Evolutionary conservation across 352 stramenopile species (phyloP).

Genomic region (Globisporangium abappressorium): DNA sequence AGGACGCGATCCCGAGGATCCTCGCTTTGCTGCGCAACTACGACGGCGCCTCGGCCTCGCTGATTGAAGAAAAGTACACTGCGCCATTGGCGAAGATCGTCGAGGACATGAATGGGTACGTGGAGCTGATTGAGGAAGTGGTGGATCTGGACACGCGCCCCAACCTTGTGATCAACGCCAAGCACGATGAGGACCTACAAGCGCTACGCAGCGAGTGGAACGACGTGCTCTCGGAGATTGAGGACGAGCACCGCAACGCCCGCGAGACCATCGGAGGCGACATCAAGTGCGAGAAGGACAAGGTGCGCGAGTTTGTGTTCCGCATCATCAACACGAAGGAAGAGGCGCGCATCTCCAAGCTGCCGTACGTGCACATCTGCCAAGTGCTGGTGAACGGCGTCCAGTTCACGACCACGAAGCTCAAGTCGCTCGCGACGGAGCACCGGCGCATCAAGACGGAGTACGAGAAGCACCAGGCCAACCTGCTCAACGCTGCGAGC

Average conservation of each 20-base stretch:
- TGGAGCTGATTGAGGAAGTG: constrained; percentile 78
- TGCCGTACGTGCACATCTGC: constrained; percentile 89
- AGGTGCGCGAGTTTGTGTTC: constrained; percentile 91
- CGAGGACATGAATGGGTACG: constrained; percentile 58
- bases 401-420: constrained; percentile 95
- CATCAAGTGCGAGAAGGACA: constrained; percentile 92
- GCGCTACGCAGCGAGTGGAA: constrained; percentile 75
- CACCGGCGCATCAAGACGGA: constrained; percentile 84
- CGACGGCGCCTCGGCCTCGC: constrained; percentile 32
- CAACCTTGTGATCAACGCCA: constrained; percentile 77
- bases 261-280: constrained; percentile 67
- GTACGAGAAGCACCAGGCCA: constrained; percentile 91
- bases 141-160: constrained; percentile 79
- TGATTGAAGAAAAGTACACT: constrained; percentile 50
- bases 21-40: constrained; percentile 47
- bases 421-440: constrained; percentile 83
- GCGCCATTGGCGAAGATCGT: constrained; percentile 55
- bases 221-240: constrained; percentile 62
- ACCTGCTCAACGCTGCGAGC: constrained; percentile 92
- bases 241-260: constrained; percentile 75
- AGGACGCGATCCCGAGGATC: constrained; percentile 64
- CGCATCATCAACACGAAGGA: constrained; percentile 93
- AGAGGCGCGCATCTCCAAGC: constrained; percentile 86
- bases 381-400: constrained; percentile 97
- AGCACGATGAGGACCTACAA: constrained; percentile 82